Base-by-base conservation (phyloP, 768 basidiomycete species). In the Lactifluus echinatus region DNA sequence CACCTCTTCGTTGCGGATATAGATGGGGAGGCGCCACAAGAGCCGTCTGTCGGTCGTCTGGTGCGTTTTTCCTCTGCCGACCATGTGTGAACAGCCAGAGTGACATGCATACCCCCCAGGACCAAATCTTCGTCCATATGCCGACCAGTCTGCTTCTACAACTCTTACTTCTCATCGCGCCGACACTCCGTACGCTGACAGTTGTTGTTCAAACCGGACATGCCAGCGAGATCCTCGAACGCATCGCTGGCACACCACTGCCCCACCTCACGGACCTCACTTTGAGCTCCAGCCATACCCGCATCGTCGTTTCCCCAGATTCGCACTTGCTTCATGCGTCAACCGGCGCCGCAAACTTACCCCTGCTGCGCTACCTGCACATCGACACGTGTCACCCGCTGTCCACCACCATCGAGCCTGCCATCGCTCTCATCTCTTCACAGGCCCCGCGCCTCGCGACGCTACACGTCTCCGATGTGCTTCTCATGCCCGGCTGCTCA, bases 401-500 rank as follows among this genome's bases (percentile, higher is more conserved):
- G 4, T 40, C 43, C 53, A 55, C 29, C 26, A 50, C 24, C 49
- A 47, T 43, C 29, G 53, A 49, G 33, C 59, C 59, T 1, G 24
- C 55, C 10, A 11, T 60, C 11, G 34, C 47, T 24, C 48, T 43
- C 23, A 11, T 60, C 48, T 28, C 59, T 1, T 21, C 53, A 2
- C 48, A 39, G 14, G 47, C 52, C 21, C 46, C 59, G 17, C 28
- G 48, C 21, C 59, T 60, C 34, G 19, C 49, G 29, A 48, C 39
- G 14, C 24, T 60, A 4, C 59, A 55, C 54, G 8, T 60, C 21
- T 36, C 46, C 15, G 49, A 51, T 48, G 52, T 51, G 31, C 48
- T 33, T 31, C 48, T 60, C 42, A 55, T 60, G 48, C 59, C 59
- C 1, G 59, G 59, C 43, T 60, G 59, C 34, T 47, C 59, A 14